Evolutionary conservation across 441 rosid genomes (phyloP).

Genomic region (Corymbia calophylla): DNA sequence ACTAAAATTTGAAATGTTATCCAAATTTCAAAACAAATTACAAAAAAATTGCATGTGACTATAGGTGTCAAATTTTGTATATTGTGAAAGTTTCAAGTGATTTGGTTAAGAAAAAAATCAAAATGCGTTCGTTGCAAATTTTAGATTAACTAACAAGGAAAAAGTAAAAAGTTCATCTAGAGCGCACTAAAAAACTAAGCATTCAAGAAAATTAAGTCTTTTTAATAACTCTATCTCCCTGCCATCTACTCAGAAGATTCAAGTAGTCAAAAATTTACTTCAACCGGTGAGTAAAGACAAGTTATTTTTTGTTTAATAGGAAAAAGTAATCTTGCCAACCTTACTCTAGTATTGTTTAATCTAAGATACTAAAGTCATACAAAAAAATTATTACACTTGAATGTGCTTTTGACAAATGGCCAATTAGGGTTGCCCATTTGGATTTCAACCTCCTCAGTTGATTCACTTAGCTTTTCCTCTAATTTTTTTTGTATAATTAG

Average conservation of each 20-base stretch:
- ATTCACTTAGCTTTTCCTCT: neutral
- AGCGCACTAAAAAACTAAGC: neutral
- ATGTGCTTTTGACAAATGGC: neutral
- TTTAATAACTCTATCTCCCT: neutral
- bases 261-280: neutral
- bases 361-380: neutral
- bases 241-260: neutral
- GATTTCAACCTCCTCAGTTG: neutral
- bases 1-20: neutral
- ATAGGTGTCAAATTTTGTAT: neutral
- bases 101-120: neutral
- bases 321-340: neutral
- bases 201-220: neutral
- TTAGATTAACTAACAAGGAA: neutral
- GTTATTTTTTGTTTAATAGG: neutral
- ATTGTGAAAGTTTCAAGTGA: neutral
- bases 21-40: neutral
- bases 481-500: neutral
- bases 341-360: neutral
- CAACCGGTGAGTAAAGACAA: neutral
- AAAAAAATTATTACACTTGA: neutral
- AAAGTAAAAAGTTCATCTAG: neutral
- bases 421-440: neutral
- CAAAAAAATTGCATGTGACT: neutral
- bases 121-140: neutral